Conservation (phyloP, 768 basidiomycete genomes). For the Suillus fuscotomentosus region DNA sequence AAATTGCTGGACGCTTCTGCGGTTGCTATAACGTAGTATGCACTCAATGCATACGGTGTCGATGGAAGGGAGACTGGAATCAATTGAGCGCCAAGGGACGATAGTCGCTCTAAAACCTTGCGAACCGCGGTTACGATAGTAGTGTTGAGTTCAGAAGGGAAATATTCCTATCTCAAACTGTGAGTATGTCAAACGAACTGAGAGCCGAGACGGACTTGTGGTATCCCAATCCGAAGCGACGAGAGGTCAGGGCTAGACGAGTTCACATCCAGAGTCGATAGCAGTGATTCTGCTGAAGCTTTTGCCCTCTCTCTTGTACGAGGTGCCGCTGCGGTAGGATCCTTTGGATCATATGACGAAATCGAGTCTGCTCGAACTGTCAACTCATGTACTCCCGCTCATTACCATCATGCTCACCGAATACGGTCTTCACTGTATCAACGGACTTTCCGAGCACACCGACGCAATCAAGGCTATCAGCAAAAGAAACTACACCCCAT, state of each 20-base stretch:
- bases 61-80: conserved; percentile 72
- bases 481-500: conserved; percentile 90
- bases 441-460: conserved; percentile 71
- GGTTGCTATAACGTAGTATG: conserved; percentile 94
- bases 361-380: conserved; percentile 28
- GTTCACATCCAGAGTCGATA: not conserved
- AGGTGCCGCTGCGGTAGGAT: conserved; percentile 68
- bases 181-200: not conserved
- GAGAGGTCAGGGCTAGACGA: conserved; percentile 29
- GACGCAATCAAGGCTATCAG: conserved; percentile 94
- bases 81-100: conserved; percentile 59
- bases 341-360: conserved; percentile 55
- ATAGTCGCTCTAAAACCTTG: conserved; percentile 40
- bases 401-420: conserved; percentile 48
- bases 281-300: conserved; percentile 17
- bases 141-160: conserved; percentile 62
- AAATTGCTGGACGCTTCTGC: conserved; percentile 94
- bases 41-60: conserved; percentile 74
- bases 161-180: conserved; percentile 61
- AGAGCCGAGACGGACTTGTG: conserved; percentile 47
- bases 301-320: conserved; percentile 37
- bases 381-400: not conserved
- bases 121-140: conserved; percentile 47
- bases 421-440: conserved; percentile 48
- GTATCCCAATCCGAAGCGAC: conserved; percentile 72